Conservation (phyloP, 139 green algal species). For the Dunaliella primolecta region DNA sequence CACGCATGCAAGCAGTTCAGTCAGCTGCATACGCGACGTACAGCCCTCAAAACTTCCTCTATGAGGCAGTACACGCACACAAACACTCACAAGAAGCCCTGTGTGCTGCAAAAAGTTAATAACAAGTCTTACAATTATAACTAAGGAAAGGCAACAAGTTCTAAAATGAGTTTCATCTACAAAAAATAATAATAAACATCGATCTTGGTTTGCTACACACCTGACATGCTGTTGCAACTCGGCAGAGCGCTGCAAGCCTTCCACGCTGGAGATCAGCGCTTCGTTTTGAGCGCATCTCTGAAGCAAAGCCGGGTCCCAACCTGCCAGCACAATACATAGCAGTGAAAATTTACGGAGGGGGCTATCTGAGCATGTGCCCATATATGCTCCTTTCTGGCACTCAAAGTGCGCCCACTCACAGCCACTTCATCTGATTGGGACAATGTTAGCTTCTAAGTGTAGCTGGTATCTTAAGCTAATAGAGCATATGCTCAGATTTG, state of each 20-base stretch:
- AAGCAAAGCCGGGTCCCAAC: background rate
- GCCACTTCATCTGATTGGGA: no score
- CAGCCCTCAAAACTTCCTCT: background rate
- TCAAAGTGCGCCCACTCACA: background rate
- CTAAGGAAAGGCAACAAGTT: background rate
- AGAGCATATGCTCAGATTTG: background rate
- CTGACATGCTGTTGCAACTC: background rate
- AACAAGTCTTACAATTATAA: background rate
- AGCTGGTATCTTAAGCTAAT: background rate
- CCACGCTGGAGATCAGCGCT: background rate
- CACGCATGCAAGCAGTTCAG: no score
- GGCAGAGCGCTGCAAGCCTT: background rate
- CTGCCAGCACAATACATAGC: background rate
- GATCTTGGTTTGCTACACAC: background rate
- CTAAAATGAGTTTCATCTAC: background rate
- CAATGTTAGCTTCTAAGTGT: no score
- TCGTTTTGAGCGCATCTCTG: background rate
- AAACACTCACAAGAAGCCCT: no score
- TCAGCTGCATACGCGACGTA: no score
- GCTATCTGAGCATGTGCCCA: background rate
- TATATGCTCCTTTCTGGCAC: background rate
- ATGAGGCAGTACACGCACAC: no score
- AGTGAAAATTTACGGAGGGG: background rate
- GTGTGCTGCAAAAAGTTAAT: no score
- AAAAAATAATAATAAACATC: background rate